Evolutionary conservation across 306 rosid species (phyloP).

Genomic region (Cicer yamashitae): DNA sequence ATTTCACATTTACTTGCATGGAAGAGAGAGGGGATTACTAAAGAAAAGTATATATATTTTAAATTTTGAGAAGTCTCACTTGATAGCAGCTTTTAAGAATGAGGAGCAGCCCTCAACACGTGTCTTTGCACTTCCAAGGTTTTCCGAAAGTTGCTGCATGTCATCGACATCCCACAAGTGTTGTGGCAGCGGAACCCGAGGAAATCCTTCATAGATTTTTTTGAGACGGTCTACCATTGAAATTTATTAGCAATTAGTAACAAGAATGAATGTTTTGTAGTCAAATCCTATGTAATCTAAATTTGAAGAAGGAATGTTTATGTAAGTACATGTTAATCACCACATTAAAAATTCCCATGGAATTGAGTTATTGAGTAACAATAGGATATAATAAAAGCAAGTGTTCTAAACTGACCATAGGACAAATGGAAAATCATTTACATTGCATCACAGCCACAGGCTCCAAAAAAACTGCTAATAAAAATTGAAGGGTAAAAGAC

Average conservation of each 20-base stretch:
- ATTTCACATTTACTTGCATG: neutral
- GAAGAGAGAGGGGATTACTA: conserved; percentile 7
- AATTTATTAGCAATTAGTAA: conserved; percentile 52
- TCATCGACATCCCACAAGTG: conserved; percentile 79
- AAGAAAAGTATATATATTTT: conserved; percentile 31
- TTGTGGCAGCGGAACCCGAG: conserved; percentile 73
- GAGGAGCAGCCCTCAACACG: conserved; percentile 94
- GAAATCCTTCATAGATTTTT: conserved; percentile 74
- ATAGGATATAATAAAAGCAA: conserved; percentile 39
- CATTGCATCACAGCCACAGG: conserved; percentile 16
- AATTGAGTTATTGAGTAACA: conserved; percentile 22
- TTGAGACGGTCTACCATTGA: conserved; percentile 66
- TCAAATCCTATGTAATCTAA: conserved; percentile 30
- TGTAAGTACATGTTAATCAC: conserved; percentile 28
- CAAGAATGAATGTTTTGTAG: conserved; percentile 30
- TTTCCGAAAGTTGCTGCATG: conserved; percentile 81
- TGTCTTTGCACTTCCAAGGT: conserved; percentile 77
- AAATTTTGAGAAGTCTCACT: conserved; percentile 52
- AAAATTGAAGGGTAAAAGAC: conserved; percentile 35
- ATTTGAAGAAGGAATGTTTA: conserved; percentile 40
- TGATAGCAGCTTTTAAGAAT: conserved; percentile 89
- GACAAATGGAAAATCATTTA: conserved; percentile 15
- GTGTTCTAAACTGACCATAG: conserved; percentile 20
- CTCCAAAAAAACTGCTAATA: conserved; percentile 1
- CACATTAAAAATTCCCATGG: conserved; percentile 24